Evolutionary conservation across 2,329 filamentous ascomycete species (phyloP).

Genomic region (Zymoseptoria crescenta): DNA sequence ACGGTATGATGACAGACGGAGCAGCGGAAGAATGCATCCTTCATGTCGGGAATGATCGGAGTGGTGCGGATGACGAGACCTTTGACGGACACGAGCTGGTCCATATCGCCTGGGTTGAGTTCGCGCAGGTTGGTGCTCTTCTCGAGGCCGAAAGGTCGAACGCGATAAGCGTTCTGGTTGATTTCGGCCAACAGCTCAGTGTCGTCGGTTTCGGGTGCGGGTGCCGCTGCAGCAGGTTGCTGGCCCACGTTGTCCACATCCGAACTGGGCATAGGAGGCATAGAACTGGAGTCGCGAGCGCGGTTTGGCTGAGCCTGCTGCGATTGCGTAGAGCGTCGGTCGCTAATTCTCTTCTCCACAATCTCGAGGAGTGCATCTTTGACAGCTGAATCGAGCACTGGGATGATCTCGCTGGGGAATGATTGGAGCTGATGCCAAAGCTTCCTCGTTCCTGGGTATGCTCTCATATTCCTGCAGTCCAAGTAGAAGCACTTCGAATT

Average conservation of each 20-base stretch:
- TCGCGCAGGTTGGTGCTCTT: slow-evolving; percentile 85
- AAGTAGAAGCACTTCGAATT: slow-evolving; percentile 79
- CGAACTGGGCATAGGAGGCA: slow-evolving; percentile 71
- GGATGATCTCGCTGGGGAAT: slow-evolving; percentile 93
- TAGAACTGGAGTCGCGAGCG: slow-evolving; percentile 53
- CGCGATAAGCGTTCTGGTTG: slow-evolving; percentile 70
- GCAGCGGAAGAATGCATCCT: slow-evolving; percentile 95
- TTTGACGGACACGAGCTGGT: slow-evolving; percentile 90
- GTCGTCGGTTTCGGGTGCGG: slow-evolving; percentile 31
- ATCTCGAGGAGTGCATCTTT: slow-evolving; percentile 91
- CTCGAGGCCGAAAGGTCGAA: slow-evolving; percentile 83
- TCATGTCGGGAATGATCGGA: slow-evolving; percentile 97
- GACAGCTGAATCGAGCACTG: slow-evolving; percentile 88
- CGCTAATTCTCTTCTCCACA: slow-evolving; percentile 69
- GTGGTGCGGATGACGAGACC: slow-evolving; percentile 93
- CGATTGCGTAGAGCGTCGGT: slow-evolving; percentile 40
- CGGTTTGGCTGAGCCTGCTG: slow-evolving; percentile 25
- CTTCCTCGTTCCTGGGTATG: slow-evolving; percentile 87
- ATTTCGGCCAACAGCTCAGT: slow-evolving; percentile 72
- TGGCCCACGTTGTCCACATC: slow-evolving; percentile 48
- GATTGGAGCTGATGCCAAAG: slow-evolving; percentile 91
- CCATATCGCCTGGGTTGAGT: slow-evolving; percentile 90
- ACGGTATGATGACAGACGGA: slow-evolving; percentile 87
- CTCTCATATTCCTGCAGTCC: slow-evolving; percentile 79
- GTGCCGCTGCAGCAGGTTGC: slow-evolving; percentile 31